Conservation (phyloP, 371 early-diverging fungal genomes). For the Coemansia sp. region DNA sequence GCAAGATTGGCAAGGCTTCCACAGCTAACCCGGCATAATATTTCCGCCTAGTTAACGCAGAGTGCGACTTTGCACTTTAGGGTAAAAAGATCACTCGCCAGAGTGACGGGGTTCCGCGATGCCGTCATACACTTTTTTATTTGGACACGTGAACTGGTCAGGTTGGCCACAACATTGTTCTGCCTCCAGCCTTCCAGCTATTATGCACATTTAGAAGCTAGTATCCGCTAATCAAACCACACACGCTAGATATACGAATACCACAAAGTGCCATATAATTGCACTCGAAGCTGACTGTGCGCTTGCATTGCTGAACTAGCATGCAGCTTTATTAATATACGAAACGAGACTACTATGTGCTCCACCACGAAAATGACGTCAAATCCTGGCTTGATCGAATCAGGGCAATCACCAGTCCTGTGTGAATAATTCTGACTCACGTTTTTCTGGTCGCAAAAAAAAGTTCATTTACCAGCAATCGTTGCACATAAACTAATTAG, state of each 20-base stretch:
- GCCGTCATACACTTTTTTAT: too few species aligned
- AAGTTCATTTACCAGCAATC: background rate
- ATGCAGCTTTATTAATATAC: background rate
- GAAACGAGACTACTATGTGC: too few species aligned
- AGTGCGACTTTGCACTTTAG: too few species aligned
- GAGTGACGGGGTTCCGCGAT: background rate
- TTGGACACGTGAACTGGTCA: background rate
- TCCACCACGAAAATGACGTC: background rate
- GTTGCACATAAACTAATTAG: background rate
- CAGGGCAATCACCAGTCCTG: background rate
- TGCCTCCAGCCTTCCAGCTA: background rate
- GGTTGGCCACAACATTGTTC: background rate
- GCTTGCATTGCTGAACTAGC: background rate
- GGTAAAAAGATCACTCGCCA: too few species aligned
- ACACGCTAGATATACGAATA: background rate
- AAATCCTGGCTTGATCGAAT: background rate
- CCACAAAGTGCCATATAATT: background rate
- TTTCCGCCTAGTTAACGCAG: too few species aligned
- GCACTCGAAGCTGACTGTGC: background rate
- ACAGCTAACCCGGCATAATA: too few species aligned
- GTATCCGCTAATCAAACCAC: background rate
- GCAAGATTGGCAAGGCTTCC: too few species aligned
- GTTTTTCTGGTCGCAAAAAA: background rate
- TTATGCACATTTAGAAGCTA: background rate
- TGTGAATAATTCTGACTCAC: background rate